phyloP scores from a whole-genome alignment of 1,284 basidiomycete genomes.

The Irpex sp. region DNA sequence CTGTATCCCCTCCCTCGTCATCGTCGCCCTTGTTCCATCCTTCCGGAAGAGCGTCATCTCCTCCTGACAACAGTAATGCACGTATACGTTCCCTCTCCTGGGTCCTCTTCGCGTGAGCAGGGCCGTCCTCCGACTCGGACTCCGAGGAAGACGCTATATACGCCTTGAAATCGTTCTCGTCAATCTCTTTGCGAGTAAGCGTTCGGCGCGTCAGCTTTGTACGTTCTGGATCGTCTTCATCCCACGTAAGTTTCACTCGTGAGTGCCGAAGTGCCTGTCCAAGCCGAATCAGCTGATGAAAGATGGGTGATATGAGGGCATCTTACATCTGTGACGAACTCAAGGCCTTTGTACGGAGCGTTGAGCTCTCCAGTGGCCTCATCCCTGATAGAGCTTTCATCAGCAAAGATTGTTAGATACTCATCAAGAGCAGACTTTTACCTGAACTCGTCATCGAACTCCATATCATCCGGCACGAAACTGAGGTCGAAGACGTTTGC shows the following conservation, averaged over 20 bases:
- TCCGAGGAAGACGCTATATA: constrained; percentile 78
- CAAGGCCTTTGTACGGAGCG: constrained; percentile 75
- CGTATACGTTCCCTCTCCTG: constrained; percentile 62
- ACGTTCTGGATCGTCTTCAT: constrained; percentile 94
- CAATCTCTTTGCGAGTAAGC: constrained; percentile 81
- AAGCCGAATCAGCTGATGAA: not conserved
- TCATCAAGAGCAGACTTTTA: constrained; percentile 27
- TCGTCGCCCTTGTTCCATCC: constrained; percentile 66
- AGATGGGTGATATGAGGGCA: not conserved
- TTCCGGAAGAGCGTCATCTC: constrained; percentile 65
- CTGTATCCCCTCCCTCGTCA: constrained; percentile 50
- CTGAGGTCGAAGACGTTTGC: constrained; percentile 96
- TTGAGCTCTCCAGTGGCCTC: constrained; percentile 73
- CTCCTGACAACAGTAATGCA: constrained; percentile 64
- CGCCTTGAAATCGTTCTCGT: constrained; percentile 84
- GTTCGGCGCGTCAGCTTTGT: constrained; percentile 75
- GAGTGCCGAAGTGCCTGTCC: constrained; percentile 93
- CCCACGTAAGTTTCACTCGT: constrained; percentile 98
- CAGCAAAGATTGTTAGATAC: not conserved
- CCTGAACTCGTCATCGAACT: constrained; percentile 81
- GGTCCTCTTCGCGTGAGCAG: constrained; percentile 16
- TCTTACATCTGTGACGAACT: constrained; percentile 91
- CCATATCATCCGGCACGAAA: constrained; percentile 92
- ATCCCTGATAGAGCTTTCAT: constrained; percentile 51
- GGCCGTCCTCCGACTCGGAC: constrained; percentile 41